Base-by-base conservation (phyloP, 306 rosid species). In the Ammopiptanthus mongolicus region DNA sequence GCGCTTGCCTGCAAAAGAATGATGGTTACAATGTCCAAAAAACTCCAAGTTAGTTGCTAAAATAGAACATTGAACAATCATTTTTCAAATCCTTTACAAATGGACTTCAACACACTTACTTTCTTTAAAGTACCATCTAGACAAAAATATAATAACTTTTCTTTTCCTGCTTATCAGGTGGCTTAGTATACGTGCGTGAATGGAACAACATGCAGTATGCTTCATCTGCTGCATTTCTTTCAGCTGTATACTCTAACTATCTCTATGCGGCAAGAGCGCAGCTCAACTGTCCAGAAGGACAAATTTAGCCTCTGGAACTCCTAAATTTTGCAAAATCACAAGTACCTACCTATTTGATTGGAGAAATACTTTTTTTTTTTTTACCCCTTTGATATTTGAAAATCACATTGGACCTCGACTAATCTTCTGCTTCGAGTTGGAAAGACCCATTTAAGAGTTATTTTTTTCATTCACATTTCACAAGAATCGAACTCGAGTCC, bases 151-250 rank as follows among this genome's bases (percentile, higher is more conserved):
- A 22, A 65, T 53, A 10, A 23, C 13, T 63, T 56, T 25, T 76
- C 8, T 33, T 53, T 31, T 23, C 37, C 34, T 39, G 42, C 50
- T 76, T 21, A 8, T 22, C 73, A 90, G 98, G 96, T 18, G 98
- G 97, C 7, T 78, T 93, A 34, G 19, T 93, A 50, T 93, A 91
- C 61, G 86, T 89, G 34, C 87, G 77, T 0, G 90, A 91, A 48
- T 93, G 98, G 98, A 85, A 93, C 90, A 93, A 93, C 85, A 66
- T 93, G 91, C 98, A 91, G 70, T 93, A 91, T 79, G 97, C 57
- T 69, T 79, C 96, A 5, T 82, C 98, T 4, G 87, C 97, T 28
- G 78, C 96, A 3, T 93, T 91, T 81, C 89, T 93, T 52, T 59
- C 65, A 29, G 90, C 85, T 19, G 93, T 89, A 6, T 91, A 91